A percentile compares a stretch with the other conserved stretches of the same genome.
Conservation (phyloP, 352 stramenopile genomes). For the Bremia lactucae region DNA sequence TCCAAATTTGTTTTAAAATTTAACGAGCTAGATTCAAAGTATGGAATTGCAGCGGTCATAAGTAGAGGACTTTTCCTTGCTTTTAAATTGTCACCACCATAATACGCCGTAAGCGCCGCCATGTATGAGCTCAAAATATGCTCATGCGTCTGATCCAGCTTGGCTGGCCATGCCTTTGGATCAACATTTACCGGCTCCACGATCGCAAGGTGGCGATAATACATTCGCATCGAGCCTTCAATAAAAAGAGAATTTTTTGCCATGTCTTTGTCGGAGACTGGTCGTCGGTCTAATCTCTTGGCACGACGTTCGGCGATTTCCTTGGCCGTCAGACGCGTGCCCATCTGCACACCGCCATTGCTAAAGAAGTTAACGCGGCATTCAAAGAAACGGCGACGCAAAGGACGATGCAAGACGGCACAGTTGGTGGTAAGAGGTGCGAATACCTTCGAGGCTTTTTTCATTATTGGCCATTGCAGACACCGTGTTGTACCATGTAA, state of each 20-base stretch:
- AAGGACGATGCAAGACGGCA: neutral
- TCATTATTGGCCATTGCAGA: too few relatives aligned
- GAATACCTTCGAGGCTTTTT: too few relatives aligned
- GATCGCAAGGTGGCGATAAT: conserved; percentile 49
- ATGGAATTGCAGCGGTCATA: conserved; percentile 47
- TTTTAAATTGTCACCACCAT: conserved; percentile 19
- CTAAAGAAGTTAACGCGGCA: conserved; percentile 11
- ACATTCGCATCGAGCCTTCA: conserved; percentile 43
- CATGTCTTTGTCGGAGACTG: conserved; percentile 1
- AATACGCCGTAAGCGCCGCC: conserved; percentile 17
- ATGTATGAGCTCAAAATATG: conserved; percentile 42
- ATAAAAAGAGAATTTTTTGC: conserved; percentile 28
- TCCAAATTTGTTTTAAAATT: neutral
- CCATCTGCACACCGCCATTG: conserved; percentile 7
- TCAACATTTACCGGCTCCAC: conserved; percentile 31
- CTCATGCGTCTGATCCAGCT: conserved; percentile 49
- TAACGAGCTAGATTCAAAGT: conserved; percentile 12
- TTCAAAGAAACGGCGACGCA: conserved; percentile 1
- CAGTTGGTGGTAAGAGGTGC: too few relatives aligned
- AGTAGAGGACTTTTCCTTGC: conserved; percentile 33
- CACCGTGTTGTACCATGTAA: too few relatives aligned
- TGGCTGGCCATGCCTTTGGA: conserved; percentile 48
- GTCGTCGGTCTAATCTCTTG: conserved; percentile 14
- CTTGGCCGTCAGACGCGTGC: conserved; percentile 19
- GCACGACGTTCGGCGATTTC: conserved; percentile 23